Conservation (phyloP, 2,329 filamentous ascomycete genomes). For the Trichoderma harzianum region DNA sequence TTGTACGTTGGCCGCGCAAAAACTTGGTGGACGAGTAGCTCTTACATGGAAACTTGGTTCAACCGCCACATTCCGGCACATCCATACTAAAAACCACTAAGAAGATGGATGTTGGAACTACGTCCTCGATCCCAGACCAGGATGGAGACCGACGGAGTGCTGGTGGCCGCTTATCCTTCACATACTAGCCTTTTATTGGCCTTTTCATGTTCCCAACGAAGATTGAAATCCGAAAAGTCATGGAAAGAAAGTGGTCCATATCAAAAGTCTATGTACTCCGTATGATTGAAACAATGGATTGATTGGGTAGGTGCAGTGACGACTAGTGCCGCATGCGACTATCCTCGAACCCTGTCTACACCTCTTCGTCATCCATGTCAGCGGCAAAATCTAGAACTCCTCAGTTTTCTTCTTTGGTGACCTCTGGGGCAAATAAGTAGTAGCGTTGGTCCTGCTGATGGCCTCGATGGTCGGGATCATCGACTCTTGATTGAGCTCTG, state of each 20-base stretch:
- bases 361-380: background rate
- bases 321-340: background rate
- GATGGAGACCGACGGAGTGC: background rate
- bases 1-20: background rate
- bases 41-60: background rate
- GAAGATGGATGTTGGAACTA: background rate
- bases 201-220: background rate
- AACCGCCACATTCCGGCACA: background rate
- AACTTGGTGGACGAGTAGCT: background rate
- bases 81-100: background rate
- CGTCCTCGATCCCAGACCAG: background rate
- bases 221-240: background rate
- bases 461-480: background rate
- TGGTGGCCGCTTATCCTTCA: background rate
- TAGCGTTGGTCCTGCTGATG: background rate
- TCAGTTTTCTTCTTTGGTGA: background rate
- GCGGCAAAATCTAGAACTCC: slow-evolving; percentile 1
- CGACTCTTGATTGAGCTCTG: background rate
- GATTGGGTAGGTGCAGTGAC: background rate
- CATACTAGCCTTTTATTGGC: background rate
- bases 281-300: background rate
- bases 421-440: background rate
- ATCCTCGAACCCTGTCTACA: background rate
- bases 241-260: background rate
- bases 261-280: background rate